A percentile compares a stretch with the other conserved stretches of the same genome.
Conservation (phyloP, 148 eudicot genomes). For the Amaranthus hypochondriacus region DNA sequence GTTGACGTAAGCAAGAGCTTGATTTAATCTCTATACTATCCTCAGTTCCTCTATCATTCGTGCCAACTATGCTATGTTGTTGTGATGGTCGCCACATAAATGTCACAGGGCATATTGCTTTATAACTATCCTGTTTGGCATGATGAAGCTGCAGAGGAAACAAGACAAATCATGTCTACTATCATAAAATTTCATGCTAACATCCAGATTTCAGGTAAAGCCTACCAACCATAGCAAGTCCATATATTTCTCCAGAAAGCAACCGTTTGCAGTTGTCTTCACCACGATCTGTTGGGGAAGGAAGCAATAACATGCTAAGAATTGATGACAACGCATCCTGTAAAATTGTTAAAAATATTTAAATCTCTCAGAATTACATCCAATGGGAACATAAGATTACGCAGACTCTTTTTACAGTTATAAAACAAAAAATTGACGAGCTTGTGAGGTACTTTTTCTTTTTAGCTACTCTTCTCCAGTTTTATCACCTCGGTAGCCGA, state of each 20-base stretch:
- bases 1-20: constrained; percentile 32
- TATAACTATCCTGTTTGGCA: constrained; percentile 31
- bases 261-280: constrained; percentile 29
- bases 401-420: background rate
- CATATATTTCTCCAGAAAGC: constrained; percentile 51
- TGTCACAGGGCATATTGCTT: constrained; percentile 68
- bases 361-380: background rate
- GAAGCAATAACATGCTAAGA: constrained; percentile 44
- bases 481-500: background rate
- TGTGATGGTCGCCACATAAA: constrained; percentile 68
- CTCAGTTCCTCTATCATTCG: constrained; percentile 18
- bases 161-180: constrained; percentile 13
- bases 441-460: background rate
- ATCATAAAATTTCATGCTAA: background rate
- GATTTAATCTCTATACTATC: constrained; percentile 14
- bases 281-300: constrained; percentile 33
- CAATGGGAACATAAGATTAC: background rate
- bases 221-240: constrained; percentile 66
- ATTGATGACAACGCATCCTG: constrained; percentile 58
- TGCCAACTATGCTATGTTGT: constrained; percentile 19
- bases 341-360: constrained; percentile 3
- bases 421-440: no score
- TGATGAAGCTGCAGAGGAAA: constrained; percentile 59
- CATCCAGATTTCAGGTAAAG: background rate
- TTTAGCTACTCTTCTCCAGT: background rate